Percentiles rank a stretch among this genome's conserved stretches.
These are phyloP conservation scores for Nemania sp. DNA, from an alignment of 2,329 filamentous ascomycete species.

Conservation along the genomic window DNA sequence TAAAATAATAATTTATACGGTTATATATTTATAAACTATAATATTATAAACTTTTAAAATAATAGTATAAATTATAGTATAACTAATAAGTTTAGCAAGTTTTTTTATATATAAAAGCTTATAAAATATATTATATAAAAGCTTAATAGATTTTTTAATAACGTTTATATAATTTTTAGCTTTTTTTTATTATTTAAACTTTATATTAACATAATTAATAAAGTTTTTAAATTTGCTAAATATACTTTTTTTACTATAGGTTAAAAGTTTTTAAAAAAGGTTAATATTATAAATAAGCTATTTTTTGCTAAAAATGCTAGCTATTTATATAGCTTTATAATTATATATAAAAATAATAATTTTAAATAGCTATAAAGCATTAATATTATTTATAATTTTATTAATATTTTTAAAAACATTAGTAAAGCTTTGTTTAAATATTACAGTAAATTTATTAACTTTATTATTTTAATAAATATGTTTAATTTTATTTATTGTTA, in stretches of 20 bases:
- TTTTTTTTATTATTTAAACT: constrained; percentile 1
- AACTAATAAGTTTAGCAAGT: neutral
- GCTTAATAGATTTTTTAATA: neutral
- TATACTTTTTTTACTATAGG: neutral
- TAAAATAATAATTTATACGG: neutral
- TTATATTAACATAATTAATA: neutral
- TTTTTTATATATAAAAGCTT: neutral
- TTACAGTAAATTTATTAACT: neutral
- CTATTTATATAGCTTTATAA: neutral
- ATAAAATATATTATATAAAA: neutral
- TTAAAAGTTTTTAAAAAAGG: neutral
- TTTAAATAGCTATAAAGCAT: neutral
- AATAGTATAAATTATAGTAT: neutral
- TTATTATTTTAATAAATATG: neutral
- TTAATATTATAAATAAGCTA: neutral
- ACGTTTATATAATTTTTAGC: neutral
- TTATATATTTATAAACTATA: neutral
- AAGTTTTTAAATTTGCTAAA: neutral
- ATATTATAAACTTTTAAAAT: neutral
- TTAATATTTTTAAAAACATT: neutral
- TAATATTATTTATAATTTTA: neutral
- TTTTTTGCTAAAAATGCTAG: neutral
- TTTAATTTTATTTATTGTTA: neutral
- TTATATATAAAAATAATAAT: neutral
- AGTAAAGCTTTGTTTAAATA: neutral